These are phyloP conservation scores for Chrysoporthe deuterocubensis DNA, from an alignment of 2,329 filamentous ascomycete species.

Conservation along the genomic window DNA sequence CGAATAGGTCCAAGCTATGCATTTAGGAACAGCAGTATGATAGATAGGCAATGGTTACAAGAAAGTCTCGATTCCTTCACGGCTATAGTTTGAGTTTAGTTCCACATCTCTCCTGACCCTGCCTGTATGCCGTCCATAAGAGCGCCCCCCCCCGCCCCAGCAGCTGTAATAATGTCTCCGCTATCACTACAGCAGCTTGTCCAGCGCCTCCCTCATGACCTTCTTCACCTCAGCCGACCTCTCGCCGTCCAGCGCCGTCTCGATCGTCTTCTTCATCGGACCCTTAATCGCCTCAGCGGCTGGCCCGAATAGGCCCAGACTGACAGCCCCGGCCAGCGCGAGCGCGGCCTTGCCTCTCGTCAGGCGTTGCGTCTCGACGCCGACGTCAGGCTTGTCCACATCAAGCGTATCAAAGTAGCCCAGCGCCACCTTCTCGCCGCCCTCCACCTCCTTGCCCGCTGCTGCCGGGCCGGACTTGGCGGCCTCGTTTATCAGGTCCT, in stretches of 20 bases:
- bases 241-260: slow-evolving; percentile 39
- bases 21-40: no score
- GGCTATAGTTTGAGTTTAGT: no score
- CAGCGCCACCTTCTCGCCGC: slow-evolving; percentile 34
- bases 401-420: slow-evolving; percentile 54
- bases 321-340: slow-evolving; percentile 47
- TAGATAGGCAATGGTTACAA: no score
- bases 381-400: slow-evolving; percentile 48
- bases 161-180: no score
- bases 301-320: slow-evolving; percentile 47
- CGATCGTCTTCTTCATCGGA: slow-evolving; percentile 48
- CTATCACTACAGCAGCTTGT: background rate
- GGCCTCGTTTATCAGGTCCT: slow-evolving; percentile 52
- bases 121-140: no score
- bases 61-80: no score
- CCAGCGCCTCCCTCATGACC: slow-evolving; percentile 34
- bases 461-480: slow-evolving; percentile 30
- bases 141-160: no score
- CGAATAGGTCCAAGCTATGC: no score
- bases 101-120: no score
- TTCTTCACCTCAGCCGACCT: slow-evolving; percentile 41
- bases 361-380: slow-evolving; percentile 56
- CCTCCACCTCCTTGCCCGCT: slow-evolving; percentile 12
- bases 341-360: slow-evolving; percentile 51
- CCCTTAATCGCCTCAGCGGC: slow-evolving; percentile 26